Evolutionary conservation across 2,329 filamentous ascomycete genomes (phyloP), one percentile per base, ranked within the genome.

Genomic region (Talaromyces islandicus): DNA sequence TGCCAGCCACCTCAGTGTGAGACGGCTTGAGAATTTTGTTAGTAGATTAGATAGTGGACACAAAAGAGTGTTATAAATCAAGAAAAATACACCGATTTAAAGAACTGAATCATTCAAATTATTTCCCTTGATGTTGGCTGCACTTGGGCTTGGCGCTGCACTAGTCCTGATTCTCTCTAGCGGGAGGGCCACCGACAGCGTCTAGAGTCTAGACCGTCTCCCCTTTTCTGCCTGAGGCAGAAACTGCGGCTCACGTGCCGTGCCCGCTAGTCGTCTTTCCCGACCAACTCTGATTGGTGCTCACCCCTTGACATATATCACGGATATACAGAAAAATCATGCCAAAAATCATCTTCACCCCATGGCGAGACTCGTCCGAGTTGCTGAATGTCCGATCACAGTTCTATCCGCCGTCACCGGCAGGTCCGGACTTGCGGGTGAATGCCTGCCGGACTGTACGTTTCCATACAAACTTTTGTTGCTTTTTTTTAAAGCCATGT

Each of bases 311-410:
- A 10, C 29, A 35, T 35, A 9, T 11, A 21, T 46, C 19, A 19
- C 2, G 1, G 43, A 19, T 46, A 11, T 7, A 21, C 2, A 46
- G 9, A 46, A 24, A 24, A 17, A 46, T 11, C 19, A 77, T 78
- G 75, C 70, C 75, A 12, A 76, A 73, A 60, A 66, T 77, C 38
- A 66, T 71, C 29, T 76, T 78, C 59, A 77, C 75, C 6, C 72
- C 75, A 30, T 78, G 75, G 75, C 77, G 76, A 62, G 67, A 70
- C 14, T 66, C 69, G 38, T 69, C 71, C 3, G 69, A 77, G 58
- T 67, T 78, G 54, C 64, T 76, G 30, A 64, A 67, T 11, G 72
- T 77, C 56, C 72, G 75, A 57, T 63, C 61, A 58, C 69, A 76
- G 60, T 77, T 78, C 63, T 78, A 77, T 63, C 75, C 73, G 24